Evolutionary conservation across 768 basidiomycete species (phyloP), one percentile per base, ranked within the genome.

Genomic region (Boletus vermiculosoides): DNA sequence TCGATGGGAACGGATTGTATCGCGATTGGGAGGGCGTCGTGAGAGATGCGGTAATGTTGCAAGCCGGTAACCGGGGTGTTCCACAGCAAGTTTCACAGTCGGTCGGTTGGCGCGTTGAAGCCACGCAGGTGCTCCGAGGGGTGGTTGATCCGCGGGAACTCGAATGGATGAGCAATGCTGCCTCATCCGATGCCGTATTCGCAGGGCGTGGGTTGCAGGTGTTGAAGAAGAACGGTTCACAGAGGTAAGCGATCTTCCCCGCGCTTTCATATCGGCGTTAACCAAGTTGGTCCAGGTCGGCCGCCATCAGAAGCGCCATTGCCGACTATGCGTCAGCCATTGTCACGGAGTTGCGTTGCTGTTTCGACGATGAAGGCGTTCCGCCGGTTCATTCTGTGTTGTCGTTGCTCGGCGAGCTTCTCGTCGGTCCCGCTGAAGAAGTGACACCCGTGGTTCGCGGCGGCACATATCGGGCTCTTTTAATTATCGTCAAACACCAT

Each of bases 161-260:
- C 8, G 63, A 73, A 13, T 87, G 84, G 86, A 83, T 81, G 77
- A 80, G 81, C 25, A 80, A 84, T 46, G 74, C 76, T 42, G 68
- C 65, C 10, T 63, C 79, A 20, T 61, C 75, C 2, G 77, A 82
- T 39, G 62, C 67, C 6, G 68, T 78, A 18, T 81, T 80, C 45
- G 73, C 75, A 22, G 56, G 67, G 33, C 75, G 77, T 33, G 78
- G 79, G 6, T 59, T 88, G 1, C 66, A 74, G n/a, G 77, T 81
- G 42, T 64, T 88, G 16, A 71, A 68, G 34, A 70, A 66, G 34
- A 70, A 65, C 2, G 69, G 75, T 52, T 80, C 81, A 59, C 74
- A 55, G 72, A 64, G 74, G 77, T 83, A 75, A 56, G 12, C 9
- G 15, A 50, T 52, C 37, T 34, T 40, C 33, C 18, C 9, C 4